Conservation (phyloP, 2,329 filamentous ascomycete species). For the Achaetomium macrosporum region DNA sequence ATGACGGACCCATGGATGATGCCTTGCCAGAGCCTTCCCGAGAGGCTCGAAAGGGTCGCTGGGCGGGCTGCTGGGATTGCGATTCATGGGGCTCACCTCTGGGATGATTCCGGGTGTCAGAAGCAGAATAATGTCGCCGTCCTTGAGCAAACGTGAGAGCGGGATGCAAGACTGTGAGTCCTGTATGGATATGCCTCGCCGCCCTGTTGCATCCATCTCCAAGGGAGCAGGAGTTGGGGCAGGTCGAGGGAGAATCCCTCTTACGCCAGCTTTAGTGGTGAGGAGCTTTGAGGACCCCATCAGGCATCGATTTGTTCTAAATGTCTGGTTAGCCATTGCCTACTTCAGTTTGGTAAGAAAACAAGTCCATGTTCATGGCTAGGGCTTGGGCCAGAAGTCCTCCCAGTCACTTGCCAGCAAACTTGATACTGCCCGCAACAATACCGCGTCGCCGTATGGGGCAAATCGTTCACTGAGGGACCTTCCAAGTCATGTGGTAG, state of each 20-base stretch:
- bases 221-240: neutral
- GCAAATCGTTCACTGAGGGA: neutral
- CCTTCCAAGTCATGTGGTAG: neutral
- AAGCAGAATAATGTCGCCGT: slow-evolving; percentile 53
- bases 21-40: slow-evolving; percentile 55
- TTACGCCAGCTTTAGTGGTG: neutral
- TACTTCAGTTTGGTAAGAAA: neutral
- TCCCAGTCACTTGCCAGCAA: slow-evolving; percentile 4
- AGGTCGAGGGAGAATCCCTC: neutral
- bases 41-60: slow-evolving; percentile 67
- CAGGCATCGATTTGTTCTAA: neutral
- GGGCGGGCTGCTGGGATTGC: slow-evolving; percentile 27
- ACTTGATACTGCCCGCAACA: neutral
- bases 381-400: neutral
- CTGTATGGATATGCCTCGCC: slow-evolving; percentile 30
- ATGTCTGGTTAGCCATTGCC: neutral
- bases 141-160: slow-evolving; percentile 39
- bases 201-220: slow-evolving; percentile 18
- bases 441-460: slow-evolving; percentile 6
- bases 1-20: slow-evolving; percentile 60
- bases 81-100: slow-evolving; percentile 35
- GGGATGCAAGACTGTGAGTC: slow-evolving; percentile 44
- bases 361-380: neutral
- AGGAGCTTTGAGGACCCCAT: neutral
- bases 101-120: slow-evolving; percentile 52